These are phyloP conservation scores for Ustilago esculenta DNA, from an alignment of 1,284 basidiomycete genomes.

Conservation along the genomic window DNA sequence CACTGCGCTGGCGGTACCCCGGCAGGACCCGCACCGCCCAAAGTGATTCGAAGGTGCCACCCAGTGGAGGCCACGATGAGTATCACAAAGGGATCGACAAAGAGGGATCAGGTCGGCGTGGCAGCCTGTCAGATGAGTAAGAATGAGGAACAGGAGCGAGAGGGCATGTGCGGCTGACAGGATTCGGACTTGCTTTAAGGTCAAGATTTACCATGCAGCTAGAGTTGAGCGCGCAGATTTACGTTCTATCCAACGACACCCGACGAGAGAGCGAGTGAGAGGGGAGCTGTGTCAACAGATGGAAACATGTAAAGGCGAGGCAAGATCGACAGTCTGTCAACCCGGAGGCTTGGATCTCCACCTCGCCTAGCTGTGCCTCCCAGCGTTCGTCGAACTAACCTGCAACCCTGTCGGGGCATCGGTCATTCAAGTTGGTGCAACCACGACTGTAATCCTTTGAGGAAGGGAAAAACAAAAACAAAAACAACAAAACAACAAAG, in stretches of 20 bases:
- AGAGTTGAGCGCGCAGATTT: slow-evolving; percentile 28
- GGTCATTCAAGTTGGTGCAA: slow-evolving; percentile 2
- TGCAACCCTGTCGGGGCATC: slow-evolving; percentile 7
- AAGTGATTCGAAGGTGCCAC: too few relatives aligned
- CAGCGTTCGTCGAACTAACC: too few relatives aligned
- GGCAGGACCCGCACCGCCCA: too few relatives aligned
- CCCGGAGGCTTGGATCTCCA: slow-evolving; percentile 17
- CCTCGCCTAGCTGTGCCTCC: background rate
- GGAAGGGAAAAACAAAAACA: background rate
- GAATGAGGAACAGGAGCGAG: background rate
- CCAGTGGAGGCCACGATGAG: slow-evolving; percentile 7
- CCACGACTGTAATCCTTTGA: background rate
- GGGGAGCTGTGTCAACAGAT: slow-evolving; percentile 8
- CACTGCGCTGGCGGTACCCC: background rate
- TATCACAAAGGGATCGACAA: slow-evolving; percentile 3
- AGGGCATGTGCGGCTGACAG: slow-evolving; percentile 1
- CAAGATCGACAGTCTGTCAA: slow-evolving; percentile 46
- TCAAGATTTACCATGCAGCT: slow-evolving; percentile 30
- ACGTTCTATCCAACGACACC: background rate
- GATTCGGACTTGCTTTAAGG: slow-evolving; percentile 11
- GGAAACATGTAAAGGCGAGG: slow-evolving; percentile 11
- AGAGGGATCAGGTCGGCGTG: too few relatives aligned
- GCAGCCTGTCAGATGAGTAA: background rate
- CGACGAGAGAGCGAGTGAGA: background rate
- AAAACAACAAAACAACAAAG: background rate